Percentiles rank a stretch among this genome's conserved stretches.
Evolutionary conservation across 108 stramenopile species (phyloP).

Genomic region (Schizochytrium sp.): DNA sequence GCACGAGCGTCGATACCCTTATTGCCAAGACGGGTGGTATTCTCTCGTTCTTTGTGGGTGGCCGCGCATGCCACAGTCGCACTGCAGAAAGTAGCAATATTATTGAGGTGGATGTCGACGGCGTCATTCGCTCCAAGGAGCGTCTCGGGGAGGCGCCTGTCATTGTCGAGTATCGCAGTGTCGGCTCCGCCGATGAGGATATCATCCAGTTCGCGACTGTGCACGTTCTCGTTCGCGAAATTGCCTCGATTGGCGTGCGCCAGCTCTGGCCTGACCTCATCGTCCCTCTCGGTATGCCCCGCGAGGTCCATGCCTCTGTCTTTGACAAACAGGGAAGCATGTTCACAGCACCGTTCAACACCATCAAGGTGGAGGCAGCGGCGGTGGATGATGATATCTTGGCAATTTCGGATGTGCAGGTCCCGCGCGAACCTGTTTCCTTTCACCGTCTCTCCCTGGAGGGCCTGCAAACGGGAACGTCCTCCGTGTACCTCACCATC

Average conservation of each 20-base stretch:
- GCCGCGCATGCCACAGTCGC: background rate
- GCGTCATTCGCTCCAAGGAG: background rate
- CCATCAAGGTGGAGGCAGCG: background rate
- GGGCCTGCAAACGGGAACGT: background rate
- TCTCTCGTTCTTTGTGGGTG: constrained; percentile 1
- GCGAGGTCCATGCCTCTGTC: background rate
- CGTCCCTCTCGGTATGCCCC: background rate
- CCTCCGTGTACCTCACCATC: background rate
- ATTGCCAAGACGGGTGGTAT: background rate
- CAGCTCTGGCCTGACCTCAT: background rate
- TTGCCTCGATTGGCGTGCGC: background rate
- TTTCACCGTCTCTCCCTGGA: background rate
- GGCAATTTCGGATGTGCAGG: background rate
- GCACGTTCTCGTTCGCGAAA: background rate
- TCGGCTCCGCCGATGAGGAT: background rate
- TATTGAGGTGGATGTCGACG: background rate
- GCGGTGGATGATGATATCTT: background rate
- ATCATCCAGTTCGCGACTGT: background rate
- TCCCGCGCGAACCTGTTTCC: background rate
- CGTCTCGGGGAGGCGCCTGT: background rate
- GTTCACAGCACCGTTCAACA: background rate
- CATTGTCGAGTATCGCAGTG: background rate
- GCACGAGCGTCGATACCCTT: background rate
- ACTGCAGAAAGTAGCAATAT: background rate
- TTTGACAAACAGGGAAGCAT: background rate